Evolutionary conservation across 2,329 filamentous ascomycete genomes (phyloP), one percentile per base, ranked within the genome.

Genomic region (Exophiala viscosa): DNA sequence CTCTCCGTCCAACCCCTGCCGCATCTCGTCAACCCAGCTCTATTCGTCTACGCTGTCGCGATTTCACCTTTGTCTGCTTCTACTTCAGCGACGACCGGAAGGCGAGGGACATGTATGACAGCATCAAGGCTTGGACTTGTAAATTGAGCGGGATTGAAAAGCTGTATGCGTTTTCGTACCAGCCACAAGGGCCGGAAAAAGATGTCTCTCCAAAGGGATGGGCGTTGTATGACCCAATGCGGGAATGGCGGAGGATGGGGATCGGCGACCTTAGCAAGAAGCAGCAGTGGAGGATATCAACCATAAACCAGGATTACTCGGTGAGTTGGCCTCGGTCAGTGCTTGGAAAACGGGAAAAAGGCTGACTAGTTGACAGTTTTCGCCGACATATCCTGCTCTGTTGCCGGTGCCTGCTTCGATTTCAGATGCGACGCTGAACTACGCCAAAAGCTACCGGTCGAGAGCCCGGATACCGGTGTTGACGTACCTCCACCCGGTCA

Each of bases 391-490:
- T 68, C 93, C 93, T 10, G 83, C 85, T 3, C 68, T 95, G 42
- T 77, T 99, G 18, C 86, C 86, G 9, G 91, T 99, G 14, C 93
- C 93, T 17, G 84, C 86, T 18, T 83, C 82, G 53, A 95, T 99
- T 61, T 97, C 92, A n/a, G 93, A 99, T 70, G 96, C 93, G 65
- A 90, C 92, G 43, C 81, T 99, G 45, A 96, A 96, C 66, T 95
- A 99, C 67, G 93, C 91, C 20, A 87, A 85, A 54, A 82, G 85
- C 57, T 97, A 95, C 71, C 87, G 93, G 46, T 97, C 93, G 0
- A 83, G 91, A 54, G 84, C 86, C 58, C 85, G 93, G 55, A 91
- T 99, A 69, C 93, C 93, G 1, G 87, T 85, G 3, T 75, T 99
- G 35, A 90, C 90, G 17, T 99, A 99, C 69, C 82, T 96, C n/a